Evolutionary conservation across 805 yeast species (phyloP), one percentile per base, ranked within the genome.

Genomic region (Candida hungchunana): DNA sequence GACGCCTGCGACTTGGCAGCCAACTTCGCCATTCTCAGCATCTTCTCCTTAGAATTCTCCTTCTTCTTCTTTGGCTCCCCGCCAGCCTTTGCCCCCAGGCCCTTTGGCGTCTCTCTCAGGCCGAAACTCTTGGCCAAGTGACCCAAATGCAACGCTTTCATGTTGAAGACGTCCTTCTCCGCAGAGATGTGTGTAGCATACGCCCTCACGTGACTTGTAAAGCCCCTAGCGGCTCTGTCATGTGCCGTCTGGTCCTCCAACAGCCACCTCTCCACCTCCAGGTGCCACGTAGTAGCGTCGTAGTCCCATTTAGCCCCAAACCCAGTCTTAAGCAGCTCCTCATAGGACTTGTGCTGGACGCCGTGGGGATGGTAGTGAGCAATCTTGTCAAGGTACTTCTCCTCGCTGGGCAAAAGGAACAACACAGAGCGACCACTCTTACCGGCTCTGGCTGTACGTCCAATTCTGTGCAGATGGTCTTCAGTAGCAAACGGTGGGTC

Each of bases 371-470:
- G 94, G 31, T 68, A 65, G 5, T 70, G 66, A 31, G 66, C 69
- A 31, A 84, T 69, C 35, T 73, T 73, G 16, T 77, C 83, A 43
- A 82, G 66, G 53, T 88, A 90, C 11, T 76, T 79, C 63, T 90
- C 97, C 60, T 90, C 97, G 1, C 96, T 95, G 1, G 99, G 98
- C 21, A 90, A 64, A 27, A 93, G 64, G 53, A 90, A 87, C 39
- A 93, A 60, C 2, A 77, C 58, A 2, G 97, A 83, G 25, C 70
- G 70, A 58, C 99, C 99, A 26, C 66, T 60, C 29, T 78, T 73
- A 44, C 98, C 98, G n/a, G 94, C 95, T 64, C 99, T 79, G 7
- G 99, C 99, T 10, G 97, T 88, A 66, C 99, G 79, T 36, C 99
- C 99, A 37, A 89, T 85, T 60, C 99, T 74, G 60, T 93, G 99